A percentile compares a stretch with the other conserved stretches of the same genome.
Conservation (phyloP, 163 green algal genomes). For the Coccomyxa subellipsoidea region DNA sequence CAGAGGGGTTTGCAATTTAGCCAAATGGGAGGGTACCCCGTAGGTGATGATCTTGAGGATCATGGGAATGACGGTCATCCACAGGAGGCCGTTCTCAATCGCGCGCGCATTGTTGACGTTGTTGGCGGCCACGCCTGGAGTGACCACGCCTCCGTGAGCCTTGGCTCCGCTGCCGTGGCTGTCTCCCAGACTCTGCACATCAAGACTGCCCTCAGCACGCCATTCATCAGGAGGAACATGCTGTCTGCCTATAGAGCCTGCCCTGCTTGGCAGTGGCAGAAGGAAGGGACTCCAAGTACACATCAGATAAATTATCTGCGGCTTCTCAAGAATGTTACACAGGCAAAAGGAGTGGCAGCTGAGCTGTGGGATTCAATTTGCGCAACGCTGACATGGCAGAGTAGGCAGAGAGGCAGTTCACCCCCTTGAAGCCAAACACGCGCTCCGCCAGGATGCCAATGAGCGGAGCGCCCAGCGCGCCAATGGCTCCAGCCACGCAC, state of each 20-base stretch:
- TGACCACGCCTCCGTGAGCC: background rate
- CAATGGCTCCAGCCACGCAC: background rate
- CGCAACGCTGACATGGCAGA: too few relatives aligned
- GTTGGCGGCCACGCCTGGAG: background rate
- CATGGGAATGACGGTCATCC: background rate
- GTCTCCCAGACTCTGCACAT: background rate
- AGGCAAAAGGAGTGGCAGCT: too few relatives aligned
- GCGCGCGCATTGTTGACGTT: slow-evolving; percentile 19
- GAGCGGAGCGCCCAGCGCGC: background rate
- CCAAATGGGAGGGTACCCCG: too few relatives aligned
- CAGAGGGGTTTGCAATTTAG: too few relatives aligned
- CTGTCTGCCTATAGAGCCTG: too few relatives aligned
- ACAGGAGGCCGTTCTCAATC: slow-evolving; percentile 14
- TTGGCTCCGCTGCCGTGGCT: background rate
- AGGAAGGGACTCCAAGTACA: background rate
- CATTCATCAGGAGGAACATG: background rate
- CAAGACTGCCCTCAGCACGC: background rate
- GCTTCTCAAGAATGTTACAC: too few relatives aligned
- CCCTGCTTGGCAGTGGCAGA: background rate
- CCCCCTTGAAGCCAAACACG: background rate
- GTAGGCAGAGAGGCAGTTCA: too few relatives aligned
- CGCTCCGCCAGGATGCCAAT: background rate
- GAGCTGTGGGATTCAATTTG: too few relatives aligned
- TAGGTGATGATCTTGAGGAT: background rate
- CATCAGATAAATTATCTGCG: too few relatives aligned